Evolutionary conservation across 805 yeast genomes (phyloP).

Genomic region (Wickerhamiella nectarea): DNA sequence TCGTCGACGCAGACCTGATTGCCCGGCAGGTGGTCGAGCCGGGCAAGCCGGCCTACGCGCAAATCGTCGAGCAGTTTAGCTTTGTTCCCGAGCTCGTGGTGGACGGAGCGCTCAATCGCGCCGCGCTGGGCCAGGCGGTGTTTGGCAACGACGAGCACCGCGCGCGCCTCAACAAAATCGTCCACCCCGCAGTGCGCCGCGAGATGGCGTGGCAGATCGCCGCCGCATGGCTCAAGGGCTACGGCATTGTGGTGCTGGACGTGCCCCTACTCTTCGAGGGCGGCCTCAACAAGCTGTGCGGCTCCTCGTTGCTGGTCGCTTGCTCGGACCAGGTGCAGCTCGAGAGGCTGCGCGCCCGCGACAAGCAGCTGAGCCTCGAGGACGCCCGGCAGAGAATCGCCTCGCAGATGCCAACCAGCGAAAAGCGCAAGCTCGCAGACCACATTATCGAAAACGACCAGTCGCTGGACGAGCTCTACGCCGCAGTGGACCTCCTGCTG

Average conservation of each 20-base stretch:
- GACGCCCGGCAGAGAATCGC: constrained; percentile 63
- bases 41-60: constrained; percentile 53
- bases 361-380: constrained; percentile 45
- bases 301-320: constrained; percentile 51
- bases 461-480: constrained; percentile 32
- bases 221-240: constrained; percentile 42
- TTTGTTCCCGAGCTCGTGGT: constrained; percentile 36
- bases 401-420: constrained; percentile 58
- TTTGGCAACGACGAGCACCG: constrained; percentile 55
- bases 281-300: constrained; percentile 57
- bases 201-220: constrained; percentile 49
- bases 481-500: constrained; percentile 32
- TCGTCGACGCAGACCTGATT: constrained; percentile 83
- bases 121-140: constrained; percentile 62
- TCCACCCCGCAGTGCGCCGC: constrained; percentile 75
- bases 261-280: constrained; percentile 85
- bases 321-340: constrained; percentile 48
- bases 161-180: constrained; percentile 49
- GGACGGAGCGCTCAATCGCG: constrained; percentile 49
- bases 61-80: constrained; percentile 49
- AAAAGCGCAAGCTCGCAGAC: constrained; percentile 48
- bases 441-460: constrained; percentile 50
- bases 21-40: constrained; percentile 81
- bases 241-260: constrained; percentile 58
- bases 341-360: constrained; percentile 49